These are phyloP conservation scores for Lepidium africanum DNA, from an alignment of 345 rosid genomes.

Conservation along the genomic window DNA sequence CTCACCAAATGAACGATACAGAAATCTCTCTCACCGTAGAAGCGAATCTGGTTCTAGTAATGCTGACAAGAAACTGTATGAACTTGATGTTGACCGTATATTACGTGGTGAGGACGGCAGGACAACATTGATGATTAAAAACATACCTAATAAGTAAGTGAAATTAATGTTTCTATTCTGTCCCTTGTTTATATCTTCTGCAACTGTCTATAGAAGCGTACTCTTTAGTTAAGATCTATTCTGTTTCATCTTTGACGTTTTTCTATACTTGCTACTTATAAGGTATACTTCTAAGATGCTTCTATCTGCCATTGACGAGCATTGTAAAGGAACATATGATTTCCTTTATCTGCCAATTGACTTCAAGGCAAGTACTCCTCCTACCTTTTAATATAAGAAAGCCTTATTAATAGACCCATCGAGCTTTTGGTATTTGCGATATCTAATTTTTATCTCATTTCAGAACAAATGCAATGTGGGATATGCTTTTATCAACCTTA, in stretches of 20 bases:
- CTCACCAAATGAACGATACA: slow-evolving; percentile 59
- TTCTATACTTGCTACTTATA: not conserved
- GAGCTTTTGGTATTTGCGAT: not conserved
- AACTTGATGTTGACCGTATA: slow-evolving; percentile 82
- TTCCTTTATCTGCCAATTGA: slow-evolving; percentile 79
- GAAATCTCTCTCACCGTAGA: slow-evolving; percentile 65
- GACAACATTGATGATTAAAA: slow-evolving; percentile 95
- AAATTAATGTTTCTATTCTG: not conserved
- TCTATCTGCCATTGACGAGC: slow-evolving; percentile 72
- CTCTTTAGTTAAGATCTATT: not conserved
- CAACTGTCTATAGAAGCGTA: not conserved
- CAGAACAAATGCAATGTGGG: slow-evolving; percentile 97
- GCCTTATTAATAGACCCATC: not conserved
- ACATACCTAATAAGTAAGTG: slow-evolving; percentile 91
- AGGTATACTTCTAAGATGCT: slow-evolving; percentile 88
- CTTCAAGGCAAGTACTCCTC: slow-evolving; percentile 53
- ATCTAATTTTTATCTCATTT: not conserved
- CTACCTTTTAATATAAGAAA: not conserved
- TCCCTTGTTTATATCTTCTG: not conserved
- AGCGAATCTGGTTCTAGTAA: slow-evolving; percentile 60
- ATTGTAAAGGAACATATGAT: slow-evolving; percentile 70
- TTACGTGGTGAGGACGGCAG: slow-evolving; percentile 67
- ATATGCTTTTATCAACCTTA: slow-evolving; percentile 84
- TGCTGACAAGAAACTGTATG: slow-evolving; percentile 79
- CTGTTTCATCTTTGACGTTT: not conserved